Base-by-base conservation (phyloP, 1,284 basidiomycete genomes). In the Trichosporon sp. region DNA sequence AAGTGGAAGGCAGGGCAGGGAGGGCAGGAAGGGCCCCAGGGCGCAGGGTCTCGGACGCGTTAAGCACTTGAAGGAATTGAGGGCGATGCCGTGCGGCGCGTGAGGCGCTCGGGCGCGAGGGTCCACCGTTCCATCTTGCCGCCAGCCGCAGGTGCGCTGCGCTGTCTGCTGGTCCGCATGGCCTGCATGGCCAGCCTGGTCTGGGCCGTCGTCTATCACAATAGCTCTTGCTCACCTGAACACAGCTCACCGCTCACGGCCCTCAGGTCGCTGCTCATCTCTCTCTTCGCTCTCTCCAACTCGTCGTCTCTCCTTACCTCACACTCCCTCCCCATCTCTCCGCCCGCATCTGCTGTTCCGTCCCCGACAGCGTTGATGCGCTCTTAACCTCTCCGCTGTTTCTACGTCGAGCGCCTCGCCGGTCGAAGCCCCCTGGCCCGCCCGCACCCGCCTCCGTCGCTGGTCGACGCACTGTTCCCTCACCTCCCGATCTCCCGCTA, bases 381-480 rank as follows among this genome's bases (percentile, higher is more conserved):
- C 53, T 3, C 27, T 21, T 58, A 9, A 21, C 31, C 27, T 31
- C 27, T n/a, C 27, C 53, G 29, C 53, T 8, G 13, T 31, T 31
- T 18, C 21, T 11, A 51, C 27, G 7, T 12, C 13, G 29, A 27
- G 53, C 15, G 53, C 53, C 53, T 27, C 53, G 53, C 53, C 15
- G 25, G 53, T 58, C 27, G 53, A 58, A 58, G 53, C 53, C 53
- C 51, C 53, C 53, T 58, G 27, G 53, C 53, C 53, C 53, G 53
- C 25, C 53, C 53, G 53, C 53, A 58, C 53, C 53, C 53, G 27
- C 53, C 53, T 27, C 53, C 53, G 53, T 58, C 53, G 53, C 53
- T 58, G 53, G 53, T 58, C 53, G 53, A 58, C 53, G 53, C 53
- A 58, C 53, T 58, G 53, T 58, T n/a, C 53, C 25, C 27, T 18